Conservation (phyloP, 2,329 filamentous ascomycete species). For the Diaporthe nobilis region DNA sequence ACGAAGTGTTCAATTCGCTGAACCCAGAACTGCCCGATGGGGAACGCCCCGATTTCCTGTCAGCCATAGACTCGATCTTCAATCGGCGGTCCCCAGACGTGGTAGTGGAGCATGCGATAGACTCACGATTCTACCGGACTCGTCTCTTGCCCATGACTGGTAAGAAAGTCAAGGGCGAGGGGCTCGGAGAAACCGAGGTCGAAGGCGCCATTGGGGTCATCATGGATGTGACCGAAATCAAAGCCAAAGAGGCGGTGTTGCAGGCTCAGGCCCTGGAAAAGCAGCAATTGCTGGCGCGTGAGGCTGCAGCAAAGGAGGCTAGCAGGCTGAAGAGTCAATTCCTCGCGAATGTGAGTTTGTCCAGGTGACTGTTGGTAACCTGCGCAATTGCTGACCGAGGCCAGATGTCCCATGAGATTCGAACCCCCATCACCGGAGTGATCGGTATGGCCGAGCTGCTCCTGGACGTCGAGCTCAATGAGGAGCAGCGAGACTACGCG, state of each 20-base stretch:
- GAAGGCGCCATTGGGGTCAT: constrained; percentile 84
- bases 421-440: constrained; percentile 76
- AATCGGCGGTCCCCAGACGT: constrained; percentile 72
- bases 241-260: constrained; percentile 74
- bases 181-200: constrained; percentile 67
- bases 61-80: constrained; percentile 75
- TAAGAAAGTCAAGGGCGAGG: constrained; percentile 65
- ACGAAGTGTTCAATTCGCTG: constrained; percentile 72
- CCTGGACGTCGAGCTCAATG: constrained; percentile 65
- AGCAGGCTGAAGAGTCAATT: constrained; percentile 86
- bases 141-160: constrained; percentile 77
- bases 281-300: constrained; percentile 78
- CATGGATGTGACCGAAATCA: constrained; percentile 83
- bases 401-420: constrained; percentile 76
- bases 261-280: constrained; percentile 78
- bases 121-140: constrained; percentile 78
- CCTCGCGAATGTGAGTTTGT: constrained; percentile 70
- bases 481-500: constrained; percentile 69
- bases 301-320: constrained; percentile 84
- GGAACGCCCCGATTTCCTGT: constrained; percentile 64
- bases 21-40: constrained; percentile 59
- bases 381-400: constrained; percentile 54
- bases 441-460: constrained; percentile 69
- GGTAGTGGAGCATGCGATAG: constrained; percentile 74
- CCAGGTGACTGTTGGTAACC: no score